Evolutionary conservation across 2,329 filamentous ascomycete genomes (phyloP).

Genomic region (Ascocoryne sarcoides): DNA sequence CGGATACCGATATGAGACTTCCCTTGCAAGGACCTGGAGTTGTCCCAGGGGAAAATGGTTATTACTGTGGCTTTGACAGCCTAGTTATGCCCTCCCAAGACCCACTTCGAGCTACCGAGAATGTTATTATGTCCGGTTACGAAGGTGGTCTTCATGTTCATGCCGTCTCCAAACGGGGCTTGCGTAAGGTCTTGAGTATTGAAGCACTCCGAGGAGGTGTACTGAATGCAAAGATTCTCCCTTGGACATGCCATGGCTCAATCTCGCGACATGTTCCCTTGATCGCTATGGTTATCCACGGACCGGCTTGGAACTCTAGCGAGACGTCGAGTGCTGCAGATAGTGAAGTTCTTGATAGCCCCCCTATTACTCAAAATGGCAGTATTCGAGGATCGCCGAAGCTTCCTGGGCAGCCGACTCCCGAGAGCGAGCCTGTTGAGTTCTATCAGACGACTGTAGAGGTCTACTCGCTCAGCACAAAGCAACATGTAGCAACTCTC

Average conservation of each 20-base stretch:
- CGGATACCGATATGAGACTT: constrained; percentile 59
- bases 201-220: constrained; percentile 74
- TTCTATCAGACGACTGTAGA: constrained; percentile 83
- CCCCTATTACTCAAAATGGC: constrained; percentile 12
- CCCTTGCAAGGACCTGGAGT: constrained; percentile 42
- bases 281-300: constrained; percentile 72
- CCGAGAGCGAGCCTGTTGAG: constrained; percentile 35
- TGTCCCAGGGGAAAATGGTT: constrained; percentile 59
- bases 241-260: constrained; percentile 52
- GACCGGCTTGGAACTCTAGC: constrained; percentile 46
- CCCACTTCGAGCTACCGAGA: constrained; percentile 36
- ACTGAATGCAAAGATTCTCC: constrained; percentile 72
- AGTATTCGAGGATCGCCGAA: constrained; percentile 29
- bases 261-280: constrained; percentile 56
- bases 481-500: constrained; percentile 61
- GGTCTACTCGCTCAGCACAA: constrained; percentile 71
- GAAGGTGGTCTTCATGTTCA: constrained; percentile 74
- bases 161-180: constrained; percentile 60
- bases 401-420: constrained; percentile 29
- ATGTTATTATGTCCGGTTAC: constrained; percentile 67
- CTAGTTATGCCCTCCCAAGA: constrained; percentile 37
- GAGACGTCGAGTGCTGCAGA: constrained; percentile 18
- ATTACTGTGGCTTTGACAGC: constrained; percentile 74
- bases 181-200: constrained; percentile 61
- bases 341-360: constrained; percentile 12